A percentile compares a stretch with the other conserved stretches of the same genome.
Conservation (phyloP, 2,329 filamentous ascomycete species). For the Talaromyces sp. region DNA sequence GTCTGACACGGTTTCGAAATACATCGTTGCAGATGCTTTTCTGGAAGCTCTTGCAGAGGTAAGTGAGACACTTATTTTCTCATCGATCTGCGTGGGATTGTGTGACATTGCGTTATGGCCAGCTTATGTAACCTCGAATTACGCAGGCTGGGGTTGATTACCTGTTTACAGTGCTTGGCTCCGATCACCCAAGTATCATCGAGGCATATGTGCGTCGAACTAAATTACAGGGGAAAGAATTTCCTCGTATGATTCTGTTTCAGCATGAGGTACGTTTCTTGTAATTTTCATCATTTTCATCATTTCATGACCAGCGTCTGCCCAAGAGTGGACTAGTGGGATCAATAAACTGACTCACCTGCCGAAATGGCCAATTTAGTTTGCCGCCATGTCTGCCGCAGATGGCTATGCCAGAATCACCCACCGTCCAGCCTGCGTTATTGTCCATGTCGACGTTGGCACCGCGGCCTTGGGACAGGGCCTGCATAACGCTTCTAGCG, state of each 20-base stretch:
- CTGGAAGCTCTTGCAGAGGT: slow-evolving; percentile 24
- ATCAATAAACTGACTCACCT: not conserved
- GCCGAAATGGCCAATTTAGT: slow-evolving; percentile 16
- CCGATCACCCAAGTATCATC: slow-evolving; percentile 24
- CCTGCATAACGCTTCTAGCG: slow-evolving; percentile 72
- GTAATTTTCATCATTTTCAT: not conserved
- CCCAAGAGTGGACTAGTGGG: not conserved
- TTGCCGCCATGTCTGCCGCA: slow-evolving; percentile 24
- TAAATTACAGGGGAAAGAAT: slow-evolving; percentile 21
- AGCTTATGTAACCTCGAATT: slow-evolving; percentile 14
- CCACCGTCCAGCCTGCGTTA: slow-evolving; percentile 52
- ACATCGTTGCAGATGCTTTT: slow-evolving; percentile 23
- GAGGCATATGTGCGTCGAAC: slow-evolving; percentile 24
- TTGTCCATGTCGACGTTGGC: slow-evolving; percentile 76
- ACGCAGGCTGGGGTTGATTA: slow-evolving; percentile 22
- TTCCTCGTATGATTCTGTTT: slow-evolving; percentile 23
- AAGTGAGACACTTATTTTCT: not conserved
- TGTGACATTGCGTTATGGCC: not conserved
- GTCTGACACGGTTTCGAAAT: slow-evolving; percentile 10
- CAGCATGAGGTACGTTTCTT: slow-evolving; percentile 22
- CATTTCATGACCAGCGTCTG: not conserved
- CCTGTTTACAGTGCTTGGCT: slow-evolving; percentile 24
- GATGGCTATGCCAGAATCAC: slow-evolving; percentile 24
- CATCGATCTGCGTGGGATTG: not conserved
- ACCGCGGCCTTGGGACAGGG: slow-evolving; percentile 75